Conservation (phyloP, 169 alveolate species). For the Amoebophrya sp. region DNA sequence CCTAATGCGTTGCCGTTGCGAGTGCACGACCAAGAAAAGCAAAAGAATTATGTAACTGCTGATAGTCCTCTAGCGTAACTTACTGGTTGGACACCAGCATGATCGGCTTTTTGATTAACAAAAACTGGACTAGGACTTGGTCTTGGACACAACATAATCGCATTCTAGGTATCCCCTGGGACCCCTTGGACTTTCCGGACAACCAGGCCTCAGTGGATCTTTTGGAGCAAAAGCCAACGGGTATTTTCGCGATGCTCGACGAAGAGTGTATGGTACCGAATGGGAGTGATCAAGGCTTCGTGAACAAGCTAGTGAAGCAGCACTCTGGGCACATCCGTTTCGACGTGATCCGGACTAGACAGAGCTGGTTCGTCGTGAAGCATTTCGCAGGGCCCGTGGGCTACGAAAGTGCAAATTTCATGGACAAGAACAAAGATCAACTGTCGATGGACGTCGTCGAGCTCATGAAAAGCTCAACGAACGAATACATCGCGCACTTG, state of each 20-base stretch:
- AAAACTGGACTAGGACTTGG: background rate
- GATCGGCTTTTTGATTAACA: no score
- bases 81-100: no score
- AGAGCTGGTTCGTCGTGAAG: conserved; percentile 68
- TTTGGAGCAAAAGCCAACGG: conserved; percentile 66
- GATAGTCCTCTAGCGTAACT: no score
- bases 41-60: no score
- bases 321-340: conserved; percentile 60
- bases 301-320: conserved; percentile 63
- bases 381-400: conserved; percentile 96
- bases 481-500: conserved; percentile 5
- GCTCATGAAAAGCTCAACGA: conserved; percentile 31
- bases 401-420: conserved; percentile 81
- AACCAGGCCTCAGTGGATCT: conserved; percentile 88
- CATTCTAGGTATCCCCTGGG: conserved; percentile 70
- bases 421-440: conserved; percentile 91
- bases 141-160: background rate
- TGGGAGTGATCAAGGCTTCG: conserved; percentile 72
- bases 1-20: no score
- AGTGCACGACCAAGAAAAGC: no score
- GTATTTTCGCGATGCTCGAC: conserved; percentile 84
- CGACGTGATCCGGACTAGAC: conserved; percentile 65
- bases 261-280: conserved; percentile 85
- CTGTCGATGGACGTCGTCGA: conserved; percentile 60
- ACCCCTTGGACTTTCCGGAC: conserved; percentile 92